These are phyloP conservation scores for Penicillium sp. DNA, from an alignment of 2,329 filamentous ascomycete species.

Conservation along the genomic window DNA sequence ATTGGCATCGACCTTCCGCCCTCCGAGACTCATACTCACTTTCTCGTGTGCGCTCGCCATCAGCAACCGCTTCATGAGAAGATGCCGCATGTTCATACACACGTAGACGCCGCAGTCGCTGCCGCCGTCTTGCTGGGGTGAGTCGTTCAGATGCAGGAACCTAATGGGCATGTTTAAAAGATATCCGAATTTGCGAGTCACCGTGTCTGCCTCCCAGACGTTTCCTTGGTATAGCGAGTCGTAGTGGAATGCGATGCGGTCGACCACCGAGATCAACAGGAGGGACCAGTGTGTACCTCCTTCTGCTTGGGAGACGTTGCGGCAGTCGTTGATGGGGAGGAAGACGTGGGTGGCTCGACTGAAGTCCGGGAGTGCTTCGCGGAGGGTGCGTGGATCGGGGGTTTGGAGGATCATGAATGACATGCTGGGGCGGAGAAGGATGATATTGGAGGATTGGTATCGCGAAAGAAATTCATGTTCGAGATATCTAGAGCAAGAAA, in stretches of 20 bases:
- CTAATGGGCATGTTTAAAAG: slow-evolving; percentile 65
- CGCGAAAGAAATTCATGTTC: slow-evolving; percentile 81
- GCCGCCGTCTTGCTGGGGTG: slow-evolving; percentile 86
- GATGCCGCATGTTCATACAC: slow-evolving; percentile 88
- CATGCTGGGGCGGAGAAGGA: slow-evolving; percentile 89
- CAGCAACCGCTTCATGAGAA: slow-evolving; percentile 81
- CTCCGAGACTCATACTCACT: slow-evolving; percentile 89
- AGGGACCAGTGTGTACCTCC: slow-evolving; percentile 94
- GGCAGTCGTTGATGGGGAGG: slow-evolving; percentile 88
- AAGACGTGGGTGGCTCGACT: slow-evolving; percentile 83
- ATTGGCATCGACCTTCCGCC: slow-evolving; percentile 75
- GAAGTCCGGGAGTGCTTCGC: slow-evolving; percentile 77
- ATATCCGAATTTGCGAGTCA: slow-evolving; percentile 65
- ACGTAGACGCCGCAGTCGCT: slow-evolving; percentile 96
- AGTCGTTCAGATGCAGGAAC: slow-evolving; percentile 80
- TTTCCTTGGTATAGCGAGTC: slow-evolving; percentile 80
- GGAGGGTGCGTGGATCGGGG: slow-evolving; percentile 54
- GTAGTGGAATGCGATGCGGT: slow-evolving; percentile 94
- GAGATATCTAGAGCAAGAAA: slow-evolving; percentile 58
- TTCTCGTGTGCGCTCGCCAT: slow-evolving; percentile 77
- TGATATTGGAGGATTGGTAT: slow-evolving; percentile 80
- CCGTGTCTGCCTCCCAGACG: slow-evolving; percentile 66
- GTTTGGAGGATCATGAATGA: slow-evolving; percentile 84
- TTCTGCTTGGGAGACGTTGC: slow-evolving; percentile 73
- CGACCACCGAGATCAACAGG: slow-evolving; percentile 81